phyloP scores from a whole-genome alignment of 2,329 filamentous ascomycete species.

The Scytalidium lignicola region DNA sequence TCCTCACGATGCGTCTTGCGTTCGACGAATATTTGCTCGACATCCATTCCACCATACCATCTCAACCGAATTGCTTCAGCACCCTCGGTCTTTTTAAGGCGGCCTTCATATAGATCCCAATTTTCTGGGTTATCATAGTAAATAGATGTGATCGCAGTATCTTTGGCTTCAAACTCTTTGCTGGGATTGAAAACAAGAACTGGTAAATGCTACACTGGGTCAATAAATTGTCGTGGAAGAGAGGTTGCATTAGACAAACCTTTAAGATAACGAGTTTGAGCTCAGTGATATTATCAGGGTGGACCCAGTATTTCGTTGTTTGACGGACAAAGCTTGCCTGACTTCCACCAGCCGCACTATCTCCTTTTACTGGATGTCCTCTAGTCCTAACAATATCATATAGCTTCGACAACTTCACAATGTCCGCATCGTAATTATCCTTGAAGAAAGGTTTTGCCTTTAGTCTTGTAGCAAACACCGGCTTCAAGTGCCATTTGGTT shows the following conservation, averaged over 20 bases:
- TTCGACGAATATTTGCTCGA: constrained; percentile 92
- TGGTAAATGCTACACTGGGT: constrained; percentile 64
- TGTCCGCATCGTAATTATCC: constrained; percentile 95
- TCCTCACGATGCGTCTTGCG: constrained; percentile 97
- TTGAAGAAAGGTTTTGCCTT: constrained; percentile 98
- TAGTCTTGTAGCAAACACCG: constrained; percentile 90
- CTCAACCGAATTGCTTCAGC: constrained; percentile 93
- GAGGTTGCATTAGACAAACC: constrained; percentile 29
- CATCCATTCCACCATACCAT: constrained; percentile 97
- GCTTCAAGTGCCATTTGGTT: constrained; percentile 87
- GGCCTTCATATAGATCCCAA: constrained; percentile 91
- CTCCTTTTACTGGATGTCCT: constrained; percentile 87
- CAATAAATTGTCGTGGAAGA: constrained; percentile 7
- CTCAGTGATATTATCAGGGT: constrained; percentile 96
- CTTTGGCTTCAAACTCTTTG: constrained; percentile 89
- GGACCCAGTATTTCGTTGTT: constrained; percentile 99
- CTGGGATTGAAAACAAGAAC: constrained; percentile 95
- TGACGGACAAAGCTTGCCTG: constrained; percentile 96
- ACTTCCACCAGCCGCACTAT: constrained; percentile 81
- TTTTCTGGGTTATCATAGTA: constrained; percentile 95
- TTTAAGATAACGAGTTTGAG: constrained; percentile 97
- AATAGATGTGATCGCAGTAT: constrained; percentile 95
- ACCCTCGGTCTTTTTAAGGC: constrained; percentile 95
- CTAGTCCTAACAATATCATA: constrained; percentile 93
- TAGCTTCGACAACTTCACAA: constrained; percentile 88